Percentiles rank a stretch among this genome's conserved stretches.
Evolutionary conservation across 345 rosid genomes (phyloP).

Genomic region (Physaria fendleri): DNA sequence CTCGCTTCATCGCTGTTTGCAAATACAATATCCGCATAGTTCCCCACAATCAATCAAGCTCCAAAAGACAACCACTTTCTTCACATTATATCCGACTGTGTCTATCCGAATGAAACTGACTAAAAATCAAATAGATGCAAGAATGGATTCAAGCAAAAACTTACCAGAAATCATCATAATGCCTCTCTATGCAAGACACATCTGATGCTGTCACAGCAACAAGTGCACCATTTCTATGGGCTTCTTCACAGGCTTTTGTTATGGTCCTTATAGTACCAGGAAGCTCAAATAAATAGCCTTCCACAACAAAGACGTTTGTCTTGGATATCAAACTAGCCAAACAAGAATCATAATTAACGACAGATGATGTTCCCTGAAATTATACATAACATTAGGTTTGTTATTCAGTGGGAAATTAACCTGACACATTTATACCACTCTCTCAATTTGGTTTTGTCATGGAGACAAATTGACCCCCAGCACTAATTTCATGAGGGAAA

Average conservation of each 20-base stretch:
- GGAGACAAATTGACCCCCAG: not conserved
- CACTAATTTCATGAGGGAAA: not conserved
- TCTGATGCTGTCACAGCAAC: constrained; percentile 95
- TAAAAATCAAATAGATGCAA: not conserved
- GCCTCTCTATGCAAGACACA: constrained; percentile 85
- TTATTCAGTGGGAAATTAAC: not conserved
- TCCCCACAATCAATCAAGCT: constrained; percentile 43
- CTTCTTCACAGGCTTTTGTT: constrained; percentile 80
- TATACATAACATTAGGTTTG: not conserved
- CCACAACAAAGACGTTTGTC: constrained; percentile 72
- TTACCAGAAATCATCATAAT: constrained; percentile 92
- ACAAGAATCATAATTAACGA: constrained; percentile 63
- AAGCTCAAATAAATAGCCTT: constrained; percentile 93
- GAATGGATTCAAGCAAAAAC: constrained; percentile 1
- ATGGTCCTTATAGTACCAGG: constrained; percentile 81
- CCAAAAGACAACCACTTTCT: not conserved
- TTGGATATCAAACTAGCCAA: constrained; percentile 68
- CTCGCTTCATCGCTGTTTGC: constrained; percentile 89
- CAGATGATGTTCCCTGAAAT: constrained; percentile 81
- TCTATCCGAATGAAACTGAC: not conserved
- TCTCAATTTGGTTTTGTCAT: not conserved
- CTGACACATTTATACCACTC: not conserved
- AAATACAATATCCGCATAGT: constrained; percentile 71
- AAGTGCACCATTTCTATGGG: constrained; percentile 64
- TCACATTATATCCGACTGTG: not conserved